These are phyloP conservation scores for Capsicum baccatum DNA, from an alignment of 257 asterid species.

Conservation along the genomic window DNA sequence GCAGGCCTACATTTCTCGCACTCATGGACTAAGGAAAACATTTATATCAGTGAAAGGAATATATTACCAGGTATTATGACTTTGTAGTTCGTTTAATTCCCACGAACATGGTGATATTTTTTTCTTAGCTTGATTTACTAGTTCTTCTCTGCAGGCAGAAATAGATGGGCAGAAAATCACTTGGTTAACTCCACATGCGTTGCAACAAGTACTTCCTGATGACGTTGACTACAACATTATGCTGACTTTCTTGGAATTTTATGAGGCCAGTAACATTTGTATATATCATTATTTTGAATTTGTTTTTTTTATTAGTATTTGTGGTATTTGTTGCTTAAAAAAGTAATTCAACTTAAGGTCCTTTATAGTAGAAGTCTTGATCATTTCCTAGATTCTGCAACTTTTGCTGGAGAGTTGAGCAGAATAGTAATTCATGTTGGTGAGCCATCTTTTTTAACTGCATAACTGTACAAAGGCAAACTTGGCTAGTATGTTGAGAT, in stretches of 20 bases:
- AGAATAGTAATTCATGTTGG: background rate
- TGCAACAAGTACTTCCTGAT: constrained; percentile 90
- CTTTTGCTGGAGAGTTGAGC: background rate
- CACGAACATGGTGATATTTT: constrained; percentile 24
- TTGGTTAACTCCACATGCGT: constrained; percentile 97
- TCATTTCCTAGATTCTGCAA: constrained; percentile 7
- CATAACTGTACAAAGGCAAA: background rate
- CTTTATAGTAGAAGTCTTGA: background rate
- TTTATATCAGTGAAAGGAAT: constrained; percentile 97
- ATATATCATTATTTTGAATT: background rate
- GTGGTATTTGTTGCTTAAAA: background rate
- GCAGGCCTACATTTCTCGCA: constrained; percentile 91
- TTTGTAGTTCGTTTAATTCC: constrained; percentile 24
- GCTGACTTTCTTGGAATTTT: constrained; percentile 90
- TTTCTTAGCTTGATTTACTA: constrained; percentile 4
- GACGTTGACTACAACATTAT: constrained; percentile 88
- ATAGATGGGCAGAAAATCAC: constrained; percentile 92
- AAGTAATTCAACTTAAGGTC: background rate
- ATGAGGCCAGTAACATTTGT: constrained; percentile 61
- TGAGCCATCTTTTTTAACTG: background rate
- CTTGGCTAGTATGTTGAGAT: background rate
- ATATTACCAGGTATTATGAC: constrained; percentile 72
- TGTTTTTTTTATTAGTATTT: background rate
- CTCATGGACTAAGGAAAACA: constrained; percentile 89
- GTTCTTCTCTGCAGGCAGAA: constrained; percentile 66